Conservation (phyloP, 306 rosid species). For the Sophora flavescens region DNA sequence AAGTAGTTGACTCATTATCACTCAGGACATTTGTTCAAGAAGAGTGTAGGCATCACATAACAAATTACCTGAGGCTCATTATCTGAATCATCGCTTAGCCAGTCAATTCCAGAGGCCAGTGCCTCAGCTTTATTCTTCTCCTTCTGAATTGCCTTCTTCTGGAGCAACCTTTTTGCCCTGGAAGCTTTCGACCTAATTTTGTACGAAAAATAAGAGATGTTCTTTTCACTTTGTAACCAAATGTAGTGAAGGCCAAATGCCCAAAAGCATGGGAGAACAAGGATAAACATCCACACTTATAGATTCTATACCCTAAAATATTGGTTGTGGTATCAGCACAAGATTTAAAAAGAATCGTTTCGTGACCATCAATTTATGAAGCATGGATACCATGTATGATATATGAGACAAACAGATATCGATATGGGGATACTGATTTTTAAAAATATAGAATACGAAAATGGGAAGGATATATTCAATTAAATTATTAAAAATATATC, state of each 20-base stretch:
- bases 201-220: slow-evolving; percentile 23
- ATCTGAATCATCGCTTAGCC: slow-evolving; percentile 82
- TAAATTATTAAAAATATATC: background rate
- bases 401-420: background rate
- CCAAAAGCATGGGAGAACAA: slow-evolving; percentile 23
- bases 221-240: background rate
- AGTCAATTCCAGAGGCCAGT: slow-evolving; percentile 74
- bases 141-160: slow-evolving; percentile 67
- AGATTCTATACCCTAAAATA: background rate
- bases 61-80: slow-evolving; percentile 64
- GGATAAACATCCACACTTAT: background rate
- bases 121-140: slow-evolving; percentile 80
- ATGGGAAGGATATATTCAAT: background rate
- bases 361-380: background rate
- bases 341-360: background rate
- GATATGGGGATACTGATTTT: background rate
- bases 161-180: slow-evolving; percentile 79
- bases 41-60: slow-evolving; percentile 21
- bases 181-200: slow-evolving; percentile 75
- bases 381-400: slow-evolving; percentile 5
- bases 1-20: slow-evolving; percentile 29
- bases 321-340: slow-evolving; percentile 6
- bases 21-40: slow-evolving; percentile 36
- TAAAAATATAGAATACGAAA: background rate
- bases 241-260: slow-evolving; percentile 10